These are phyloP conservation scores for Halophytophthora polymorphica DNA, from an alignment of 352 stramenopile species.

Conservation along the genomic window DNA sequence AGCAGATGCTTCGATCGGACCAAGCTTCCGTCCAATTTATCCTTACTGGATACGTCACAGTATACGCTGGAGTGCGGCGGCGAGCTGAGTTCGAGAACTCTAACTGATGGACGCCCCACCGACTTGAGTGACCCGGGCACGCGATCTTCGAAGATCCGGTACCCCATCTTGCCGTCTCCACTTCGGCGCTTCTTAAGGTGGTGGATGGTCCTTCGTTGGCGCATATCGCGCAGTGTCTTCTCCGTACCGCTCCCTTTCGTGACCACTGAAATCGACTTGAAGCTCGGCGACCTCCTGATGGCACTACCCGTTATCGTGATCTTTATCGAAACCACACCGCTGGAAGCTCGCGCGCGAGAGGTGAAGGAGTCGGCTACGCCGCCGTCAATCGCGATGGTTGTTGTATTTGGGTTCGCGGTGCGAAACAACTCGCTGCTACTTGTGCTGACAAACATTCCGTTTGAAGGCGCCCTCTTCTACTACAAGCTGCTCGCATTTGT, in stretches of 20 bases:
- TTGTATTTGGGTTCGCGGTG: conserved; percentile 27
- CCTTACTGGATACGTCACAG: too few relatives aligned
- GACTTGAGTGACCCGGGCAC: too few relatives aligned
- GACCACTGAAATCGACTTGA: conserved; percentile 12
- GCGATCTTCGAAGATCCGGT: too few relatives aligned
- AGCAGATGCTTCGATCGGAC: too few relatives aligned
- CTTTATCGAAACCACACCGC: conserved; percentile 2
- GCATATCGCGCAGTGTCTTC: conserved; percentile 7
- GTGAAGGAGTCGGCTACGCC: conserved; percentile 2
- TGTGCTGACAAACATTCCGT: conserved; percentile 21
- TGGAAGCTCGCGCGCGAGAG: neutral
- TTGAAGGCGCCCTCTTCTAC: conserved; percentile 32
- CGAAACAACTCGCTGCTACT: conserved; percentile 38
- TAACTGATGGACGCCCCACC: too few relatives aligned
- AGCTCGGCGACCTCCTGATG: conserved; percentile 18
- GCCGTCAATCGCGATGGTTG: conserved; percentile 15
- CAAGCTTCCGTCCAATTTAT: too few relatives aligned
- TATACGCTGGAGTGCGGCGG: too few relatives aligned
- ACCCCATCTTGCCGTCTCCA: too few relatives aligned
- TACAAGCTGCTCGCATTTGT: conserved; percentile 28
- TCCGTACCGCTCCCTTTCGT: conserved; percentile 6
- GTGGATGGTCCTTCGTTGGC: conserved; percentile 9
- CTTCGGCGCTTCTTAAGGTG: neutral
- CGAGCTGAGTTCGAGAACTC: too few relatives aligned
- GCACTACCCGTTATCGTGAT: conserved; percentile 4